Percentiles rank a stretch among this genome's conserved stretches.
Conservation (phyloP, 306 rosid species). For the Malus asiatica region DNA sequence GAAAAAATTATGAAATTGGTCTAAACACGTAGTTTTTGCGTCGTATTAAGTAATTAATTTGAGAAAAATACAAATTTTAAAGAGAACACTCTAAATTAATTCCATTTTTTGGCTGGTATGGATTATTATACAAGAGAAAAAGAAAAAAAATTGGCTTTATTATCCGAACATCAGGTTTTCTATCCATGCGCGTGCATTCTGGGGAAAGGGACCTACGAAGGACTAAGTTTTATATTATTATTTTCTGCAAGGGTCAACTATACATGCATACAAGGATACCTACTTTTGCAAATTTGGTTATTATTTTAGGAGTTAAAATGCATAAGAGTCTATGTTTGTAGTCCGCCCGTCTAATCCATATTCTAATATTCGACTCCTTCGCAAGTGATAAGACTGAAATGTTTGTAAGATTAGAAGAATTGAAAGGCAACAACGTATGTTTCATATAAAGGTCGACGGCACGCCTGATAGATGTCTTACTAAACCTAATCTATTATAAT, state of each 20-base stretch:
- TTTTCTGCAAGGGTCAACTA: background rate
- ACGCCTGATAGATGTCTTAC: background rate
- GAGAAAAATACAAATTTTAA: background rate
- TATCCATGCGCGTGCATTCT: background rate
- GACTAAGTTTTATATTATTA: background rate
- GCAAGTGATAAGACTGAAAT: background rate
- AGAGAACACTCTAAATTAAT: background rate
- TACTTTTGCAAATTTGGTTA: background rate
- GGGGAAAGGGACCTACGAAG: background rate
- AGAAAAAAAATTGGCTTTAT: background rate
- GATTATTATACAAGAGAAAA: background rate
- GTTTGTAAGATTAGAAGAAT: background rate
- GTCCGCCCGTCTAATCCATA: background rate
- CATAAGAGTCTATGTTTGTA: background rate
- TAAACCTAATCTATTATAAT: background rate
- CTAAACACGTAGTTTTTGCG: too few relatives aligned
- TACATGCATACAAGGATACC: background rate
- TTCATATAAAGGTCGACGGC: constrained; percentile 1
- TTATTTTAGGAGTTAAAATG: background rate
- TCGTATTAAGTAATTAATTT: too few relatives aligned
- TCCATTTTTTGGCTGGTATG: background rate
- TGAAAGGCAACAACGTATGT: background rate
- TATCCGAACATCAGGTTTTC: background rate
- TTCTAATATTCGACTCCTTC: background rate
- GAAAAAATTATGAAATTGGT: too few relatives aligned